Conservation (phyloP, 495 filamentous ascomycete species). For the Neurospora sp. region DNA sequence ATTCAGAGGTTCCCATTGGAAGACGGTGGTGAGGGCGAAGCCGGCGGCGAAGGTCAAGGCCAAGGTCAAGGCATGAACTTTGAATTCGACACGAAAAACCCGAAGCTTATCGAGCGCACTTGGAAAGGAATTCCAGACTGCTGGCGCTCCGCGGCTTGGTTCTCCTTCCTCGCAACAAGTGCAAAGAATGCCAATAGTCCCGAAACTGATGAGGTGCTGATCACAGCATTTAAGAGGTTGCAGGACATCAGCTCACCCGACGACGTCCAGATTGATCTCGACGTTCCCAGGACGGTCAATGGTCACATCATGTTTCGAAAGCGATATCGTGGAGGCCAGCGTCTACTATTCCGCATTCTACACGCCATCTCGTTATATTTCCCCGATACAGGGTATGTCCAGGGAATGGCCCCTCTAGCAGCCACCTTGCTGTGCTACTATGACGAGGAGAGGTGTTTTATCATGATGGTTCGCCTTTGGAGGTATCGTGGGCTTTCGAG, state of each 20-base stretch:
- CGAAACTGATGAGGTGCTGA: constrained; percentile 60
- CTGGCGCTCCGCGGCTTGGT: constrained; percentile 91
- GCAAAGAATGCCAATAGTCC: constrained; percentile 53
- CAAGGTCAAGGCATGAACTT: constrained; percentile 78
- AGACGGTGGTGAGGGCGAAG: neutral
- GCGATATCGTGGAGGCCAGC: constrained; percentile 83
- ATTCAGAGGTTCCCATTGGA: constrained; percentile 29
- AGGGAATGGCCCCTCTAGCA: constrained; percentile 92
- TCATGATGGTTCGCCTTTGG: constrained; percentile 93
- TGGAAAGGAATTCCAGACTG: constrained; percentile 99
- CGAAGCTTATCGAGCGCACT: constrained; percentile 79
- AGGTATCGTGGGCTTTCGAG: constrained; percentile 73
- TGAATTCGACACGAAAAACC: constrained; percentile 73
- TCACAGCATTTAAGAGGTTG: constrained; percentile 56
- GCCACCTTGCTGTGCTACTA: constrained; percentile 94
- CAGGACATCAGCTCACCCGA: constrained; percentile 68
- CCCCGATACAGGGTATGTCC: constrained; percentile 88
- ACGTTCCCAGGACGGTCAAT: constrained; percentile 91
- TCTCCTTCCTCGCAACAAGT: constrained; percentile 79
- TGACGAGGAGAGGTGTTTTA: constrained; percentile 86
- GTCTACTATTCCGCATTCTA: constrained; percentile 84
- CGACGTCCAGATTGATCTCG: constrained; percentile 94
- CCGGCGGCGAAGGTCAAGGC: neutral
- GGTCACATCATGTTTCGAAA: constrained; percentile 96
- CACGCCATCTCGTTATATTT: constrained; percentile 85